A percentile compares a stretch with the other conserved stretches of the same genome.
phyloP scores from a whole-genome alignment of 495 filamentous ascomycete genomes.

The Lophium mytilinum region DNA sequence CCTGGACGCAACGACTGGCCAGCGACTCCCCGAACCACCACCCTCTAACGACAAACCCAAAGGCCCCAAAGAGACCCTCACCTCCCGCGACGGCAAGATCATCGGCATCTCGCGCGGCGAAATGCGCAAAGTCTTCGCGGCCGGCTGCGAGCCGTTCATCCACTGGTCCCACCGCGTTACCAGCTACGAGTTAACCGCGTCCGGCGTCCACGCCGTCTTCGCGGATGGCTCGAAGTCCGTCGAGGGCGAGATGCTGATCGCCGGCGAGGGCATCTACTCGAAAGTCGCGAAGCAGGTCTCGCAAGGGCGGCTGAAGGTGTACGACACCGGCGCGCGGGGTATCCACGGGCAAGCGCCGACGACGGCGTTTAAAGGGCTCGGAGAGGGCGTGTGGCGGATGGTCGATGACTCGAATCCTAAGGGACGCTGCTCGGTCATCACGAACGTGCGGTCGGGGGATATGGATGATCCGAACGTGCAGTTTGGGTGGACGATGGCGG shows the following conservation, averaged over 20 bases:
- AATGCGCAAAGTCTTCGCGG: slow-evolving; percentile 33
- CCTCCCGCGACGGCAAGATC: slow-evolving; percentile 41
- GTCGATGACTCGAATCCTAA: slow-evolving; percentile 34
- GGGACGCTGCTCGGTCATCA: slow-evolving; percentile 43
- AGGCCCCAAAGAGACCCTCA: slow-evolving; percentile 17
- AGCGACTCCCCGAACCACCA: too few relatives aligned
- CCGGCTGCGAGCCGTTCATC: slow-evolving; percentile 39
- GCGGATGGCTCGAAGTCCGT: slow-evolving; percentile 42
- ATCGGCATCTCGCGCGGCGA: slow-evolving; percentile 42
- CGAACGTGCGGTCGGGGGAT: slow-evolving; percentile 46
- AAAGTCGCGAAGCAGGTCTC: slow-evolving; percentile 43
- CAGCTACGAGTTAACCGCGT: slow-evolving; percentile 40
- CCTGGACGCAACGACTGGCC: slow-evolving; percentile 41
- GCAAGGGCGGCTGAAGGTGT: slow-evolving; percentile 42
- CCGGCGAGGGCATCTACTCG: slow-evolving; percentile 49
- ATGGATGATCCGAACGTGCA: slow-evolving; percentile 45
- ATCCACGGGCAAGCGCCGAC: slow-evolving; percentile 50
- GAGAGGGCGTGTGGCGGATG: slow-evolving; percentile 45
- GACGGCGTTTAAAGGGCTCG: slow-evolving; percentile 45
- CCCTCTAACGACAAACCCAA: slow-evolving; percentile 20
- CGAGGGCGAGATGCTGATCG: slow-evolving; percentile 46
- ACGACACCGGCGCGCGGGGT: slow-evolving; percentile 46
- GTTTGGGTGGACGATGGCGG: slow-evolving; percentile 51
- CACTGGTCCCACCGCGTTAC: slow-evolving; percentile 42
- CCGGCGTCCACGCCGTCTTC: slow-evolving; percentile 44